Evolutionary conservation across 805 yeast species (phyloP).

Genomic region (Maudiozyma saulgeensis): DNA sequence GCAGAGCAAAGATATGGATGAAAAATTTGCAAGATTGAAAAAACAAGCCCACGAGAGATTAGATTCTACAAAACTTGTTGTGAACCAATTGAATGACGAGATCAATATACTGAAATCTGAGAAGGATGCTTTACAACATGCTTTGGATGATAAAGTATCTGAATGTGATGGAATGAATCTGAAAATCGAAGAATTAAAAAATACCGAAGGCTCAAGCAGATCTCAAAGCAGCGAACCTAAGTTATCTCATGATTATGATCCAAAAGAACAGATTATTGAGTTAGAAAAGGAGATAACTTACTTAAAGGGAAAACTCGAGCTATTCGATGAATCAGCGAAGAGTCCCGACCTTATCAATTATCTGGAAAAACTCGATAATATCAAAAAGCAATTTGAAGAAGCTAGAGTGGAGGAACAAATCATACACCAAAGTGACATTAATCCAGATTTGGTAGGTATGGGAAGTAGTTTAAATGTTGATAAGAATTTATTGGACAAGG

Average conservation of each 20-base stretch:
- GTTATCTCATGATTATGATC: not conserved
- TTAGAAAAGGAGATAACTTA: constrained; percentile 10
- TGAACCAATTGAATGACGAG: constrained; percentile 33
- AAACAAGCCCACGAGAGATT: constrained; percentile 30
- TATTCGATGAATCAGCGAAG: not conserved
- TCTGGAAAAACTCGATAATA: constrained; percentile 12
- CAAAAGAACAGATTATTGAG: not conserved
- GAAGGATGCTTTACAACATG: not conserved
- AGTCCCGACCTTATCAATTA: not conserved
- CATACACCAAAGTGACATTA: no score
- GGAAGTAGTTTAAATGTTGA: no score
- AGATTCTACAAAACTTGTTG: constrained; percentile 24
- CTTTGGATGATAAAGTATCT: not conserved
- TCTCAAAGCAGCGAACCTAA: not conserved
- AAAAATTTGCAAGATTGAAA: constrained; percentile 25
- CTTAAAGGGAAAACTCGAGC: constrained; percentile 17
- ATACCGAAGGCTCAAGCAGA: not conserved
- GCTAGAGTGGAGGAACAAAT: constrained; percentile 4
- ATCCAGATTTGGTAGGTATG: no score
- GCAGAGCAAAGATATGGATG: constrained; percentile 29
- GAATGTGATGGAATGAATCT: not conserved
- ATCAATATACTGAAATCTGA: constrained; percentile 11
- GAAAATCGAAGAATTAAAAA: not conserved
- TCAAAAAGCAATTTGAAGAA: constrained; percentile 17
- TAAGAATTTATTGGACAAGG: not conserved